phyloP scores from a whole-genome alignment of 352 stramenopile species.

The Globisporangium takayamanum region DNA sequence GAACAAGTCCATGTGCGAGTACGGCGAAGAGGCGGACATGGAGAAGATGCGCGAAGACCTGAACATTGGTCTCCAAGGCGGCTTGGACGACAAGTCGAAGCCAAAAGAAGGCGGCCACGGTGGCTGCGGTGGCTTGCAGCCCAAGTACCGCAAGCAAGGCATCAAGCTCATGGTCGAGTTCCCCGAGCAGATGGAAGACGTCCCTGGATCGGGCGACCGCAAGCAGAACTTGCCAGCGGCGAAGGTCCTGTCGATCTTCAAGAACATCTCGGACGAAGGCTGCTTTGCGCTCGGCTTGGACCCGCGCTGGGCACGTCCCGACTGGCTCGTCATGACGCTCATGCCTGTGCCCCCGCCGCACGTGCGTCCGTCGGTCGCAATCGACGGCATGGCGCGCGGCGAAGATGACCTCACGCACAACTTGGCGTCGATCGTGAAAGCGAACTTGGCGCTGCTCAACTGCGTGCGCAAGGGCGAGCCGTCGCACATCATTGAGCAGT shows the following conservation, averaged over 20 bases:
- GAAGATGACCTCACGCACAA: constrained; percentile 99
- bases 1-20: constrained; percentile 87
- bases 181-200: constrained; percentile 91
- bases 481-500: constrained; percentile 95
- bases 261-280: constrained; percentile 97
- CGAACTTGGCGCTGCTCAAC: constrained; percentile 94
- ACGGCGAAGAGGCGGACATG: constrained; percentile 81
- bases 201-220: constrained; percentile 91
- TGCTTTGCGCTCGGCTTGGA: constrained; percentile 93
- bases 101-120: constrained; percentile 76
- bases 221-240: constrained; percentile 96
- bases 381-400: constrained; percentile 90
- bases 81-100: constrained; percentile 79
- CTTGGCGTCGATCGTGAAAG: constrained; percentile 97
- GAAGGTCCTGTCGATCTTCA: constrained; percentile 94
- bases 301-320: constrained; percentile 91
- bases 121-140: constrained; percentile 82
- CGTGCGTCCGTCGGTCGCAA: constrained; percentile 94
- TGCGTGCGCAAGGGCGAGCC: constrained; percentile 94
- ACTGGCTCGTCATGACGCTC: constrained; percentile 98
- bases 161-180: constrained; percentile 95
- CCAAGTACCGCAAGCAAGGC: constrained; percentile 95
- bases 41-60: constrained; percentile 86
- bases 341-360: constrained; percentile 97
- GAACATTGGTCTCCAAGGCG: constrained; percentile 80